Percentiles rank a stretch among this genome's conserved stretches.
Conservation (phyloP, 192 early-diverging fungal species). For the Coemansia sp. region DNA sequence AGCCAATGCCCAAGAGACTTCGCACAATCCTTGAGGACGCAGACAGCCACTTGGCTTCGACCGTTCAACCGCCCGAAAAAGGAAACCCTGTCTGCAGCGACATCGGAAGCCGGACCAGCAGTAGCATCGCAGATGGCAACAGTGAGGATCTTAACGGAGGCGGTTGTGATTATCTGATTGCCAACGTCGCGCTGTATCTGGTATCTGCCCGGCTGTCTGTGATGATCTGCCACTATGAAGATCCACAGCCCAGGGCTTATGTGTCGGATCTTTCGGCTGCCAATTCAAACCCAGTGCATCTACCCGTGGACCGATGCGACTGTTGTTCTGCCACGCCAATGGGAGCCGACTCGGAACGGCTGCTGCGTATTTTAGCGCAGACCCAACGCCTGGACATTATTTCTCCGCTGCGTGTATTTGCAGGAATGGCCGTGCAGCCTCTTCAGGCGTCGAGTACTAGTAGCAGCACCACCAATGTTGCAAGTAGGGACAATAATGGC, state of each 20-base stretch:
- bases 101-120: constrained; percentile 1
- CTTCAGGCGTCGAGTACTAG: constrained; percentile 5
- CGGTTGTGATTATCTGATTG: constrained; percentile 42
- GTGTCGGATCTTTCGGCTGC: constrained; percentile 6
- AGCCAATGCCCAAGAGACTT: constrained; percentile 48
- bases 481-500: constrained; percentile 6
- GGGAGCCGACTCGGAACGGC: constrained; percentile 28
- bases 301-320: constrained; percentile 26
- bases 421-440: background rate
- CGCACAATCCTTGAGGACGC: constrained; percentile 53
- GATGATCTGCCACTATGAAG: constrained; percentile 53
- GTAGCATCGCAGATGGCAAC: constrained; percentile 5
- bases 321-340: constrained; percentile 33
- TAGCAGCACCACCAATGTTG: background rate
- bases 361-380: constrained; percentile 37
- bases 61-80: background rate
- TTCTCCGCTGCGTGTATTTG: constrained; percentile 3
- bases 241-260: constrained; percentile 13
- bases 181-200: constrained; percentile 50
- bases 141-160: background rate
- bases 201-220: constrained; percentile 44
- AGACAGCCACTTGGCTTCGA: constrained; percentile 17
- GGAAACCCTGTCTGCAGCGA: background rate
- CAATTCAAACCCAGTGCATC: constrained; percentile 1
- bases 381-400: constrained; percentile 38